Evolutionary conservation across 805 yeast genomes (phyloP).

Genomic region (Groenewaldozyma salmanticensis): DNA sequence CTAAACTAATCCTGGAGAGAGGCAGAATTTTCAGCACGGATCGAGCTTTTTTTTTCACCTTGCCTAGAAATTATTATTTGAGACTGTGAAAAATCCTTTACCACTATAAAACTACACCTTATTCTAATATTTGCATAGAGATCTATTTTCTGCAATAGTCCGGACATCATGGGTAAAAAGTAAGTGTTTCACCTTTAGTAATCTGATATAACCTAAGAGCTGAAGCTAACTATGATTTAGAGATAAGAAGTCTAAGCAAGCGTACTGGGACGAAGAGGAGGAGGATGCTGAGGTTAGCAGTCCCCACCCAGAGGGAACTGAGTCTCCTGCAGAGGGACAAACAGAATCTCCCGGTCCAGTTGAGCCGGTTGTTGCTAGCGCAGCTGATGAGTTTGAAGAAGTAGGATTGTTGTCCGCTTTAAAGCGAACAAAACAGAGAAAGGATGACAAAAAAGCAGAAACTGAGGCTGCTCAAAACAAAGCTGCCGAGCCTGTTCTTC

Average conservation of each 20-base stretch:
- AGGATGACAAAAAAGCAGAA: slow-evolving; percentile 55
- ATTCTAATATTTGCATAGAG: too few relatives aligned
- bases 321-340: slow-evolving; percentile 29
- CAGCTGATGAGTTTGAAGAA: slow-evolving; percentile 24
- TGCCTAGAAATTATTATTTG: too few relatives aligned
- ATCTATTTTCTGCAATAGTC: too few relatives aligned
- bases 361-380: slow-evolving; percentile 24
- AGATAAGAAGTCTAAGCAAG: slow-evolving; percentile 55
- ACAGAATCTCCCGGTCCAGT: slow-evolving; percentile 17
- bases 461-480: slow-evolving; percentile 35
- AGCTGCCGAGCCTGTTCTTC: slow-evolving; percentile 25
- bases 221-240: slow-evolving; percentile 15
- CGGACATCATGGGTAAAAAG: slow-evolving; percentile 43
- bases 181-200: slow-evolving; percentile 18
- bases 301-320: slow-evolving; percentile 43
- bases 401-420: slow-evolving; percentile 70
- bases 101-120: too few relatives aligned
- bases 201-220: not conserved
- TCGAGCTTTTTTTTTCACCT: too few relatives aligned
- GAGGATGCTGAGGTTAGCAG: slow-evolving; percentile 39
- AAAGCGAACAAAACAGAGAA: slow-evolving; percentile 69
- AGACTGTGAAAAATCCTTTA: too few relatives aligned
- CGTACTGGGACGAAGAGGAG: slow-evolving; percentile 71
- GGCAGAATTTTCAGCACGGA: too few relatives aligned
- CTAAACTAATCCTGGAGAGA: too few relatives aligned